Conservation (phyloP, 306 rosid genomes). For the Spatholobus suberectus region DNA sequence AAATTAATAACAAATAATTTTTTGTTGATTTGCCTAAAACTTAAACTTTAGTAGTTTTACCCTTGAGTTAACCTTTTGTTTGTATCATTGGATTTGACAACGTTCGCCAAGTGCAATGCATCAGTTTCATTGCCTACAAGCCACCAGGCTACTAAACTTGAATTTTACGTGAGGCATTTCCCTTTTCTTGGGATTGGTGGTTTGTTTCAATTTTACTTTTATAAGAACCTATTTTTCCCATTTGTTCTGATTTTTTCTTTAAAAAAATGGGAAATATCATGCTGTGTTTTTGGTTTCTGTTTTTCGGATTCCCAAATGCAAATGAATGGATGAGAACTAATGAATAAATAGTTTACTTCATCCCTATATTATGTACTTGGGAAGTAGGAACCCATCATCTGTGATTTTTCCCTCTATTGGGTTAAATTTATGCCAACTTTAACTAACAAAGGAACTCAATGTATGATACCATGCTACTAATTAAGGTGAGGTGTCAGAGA, state of each 20-base stretch:
- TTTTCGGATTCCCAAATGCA: constrained; percentile 20
- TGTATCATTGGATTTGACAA: constrained; percentile 94
- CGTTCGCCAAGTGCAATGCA: constrained; percentile 74
- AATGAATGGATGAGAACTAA: constrained; percentile 43
- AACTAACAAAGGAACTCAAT: background rate
- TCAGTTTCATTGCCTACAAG: constrained; percentile 85
- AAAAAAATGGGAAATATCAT: constrained; percentile 14
- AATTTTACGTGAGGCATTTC: background rate
- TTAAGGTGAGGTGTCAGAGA: too few species aligned
- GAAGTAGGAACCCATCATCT: too few species aligned
- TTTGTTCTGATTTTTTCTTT: constrained; percentile 5
- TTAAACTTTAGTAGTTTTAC: too few species aligned
- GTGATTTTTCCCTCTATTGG: too few species aligned
- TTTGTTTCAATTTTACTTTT: constrained; percentile 23
- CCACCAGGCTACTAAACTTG: constrained; percentile 40
- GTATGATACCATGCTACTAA: too few species aligned
- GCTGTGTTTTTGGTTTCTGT: constrained; percentile 9
- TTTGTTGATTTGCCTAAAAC: too few species aligned
- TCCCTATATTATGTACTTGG: too few species aligned
- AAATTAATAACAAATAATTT: too few species aligned
- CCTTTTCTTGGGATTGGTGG: constrained; percentile 9
- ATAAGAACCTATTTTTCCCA: constrained; percentile 7
- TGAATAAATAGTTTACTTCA: constrained; percentile 36
- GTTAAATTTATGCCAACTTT: background rate
- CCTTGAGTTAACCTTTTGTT: too few species aligned